Evolutionary conservation across 331 rosid species (phyloP).

Genomic region (Ulmus americana): DNA sequence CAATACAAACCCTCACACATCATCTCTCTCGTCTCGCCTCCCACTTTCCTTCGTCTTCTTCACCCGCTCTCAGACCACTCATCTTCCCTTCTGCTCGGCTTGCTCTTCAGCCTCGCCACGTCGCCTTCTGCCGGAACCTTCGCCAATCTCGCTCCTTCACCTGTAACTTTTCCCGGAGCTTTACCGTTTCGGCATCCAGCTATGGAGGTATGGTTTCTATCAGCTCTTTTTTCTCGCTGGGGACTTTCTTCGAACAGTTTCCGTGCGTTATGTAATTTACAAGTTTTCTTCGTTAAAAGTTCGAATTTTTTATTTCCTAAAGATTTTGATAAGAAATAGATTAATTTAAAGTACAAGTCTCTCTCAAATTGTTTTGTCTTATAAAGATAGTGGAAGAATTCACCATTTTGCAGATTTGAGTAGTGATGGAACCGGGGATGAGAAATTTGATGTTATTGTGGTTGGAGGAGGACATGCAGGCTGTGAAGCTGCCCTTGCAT

Average conservation of each 20-base stretch:
- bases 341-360: background rate
- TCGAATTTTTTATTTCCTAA: too few species aligned
- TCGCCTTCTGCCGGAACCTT: constrained; percentile 35
- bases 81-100: constrained; percentile 25
- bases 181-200: constrained; percentile 35
- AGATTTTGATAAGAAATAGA: too few species aligned
- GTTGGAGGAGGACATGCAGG: constrained; percentile 99
- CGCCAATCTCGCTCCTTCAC: constrained; percentile 30
- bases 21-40: constrained; percentile 36
- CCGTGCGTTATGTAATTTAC: background rate
- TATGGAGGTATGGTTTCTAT: constrained; percentile 36
- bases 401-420: constrained; percentile 32
- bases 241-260: constrained; percentile 9
- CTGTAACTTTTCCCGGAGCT: constrained; percentile 35
- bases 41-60: constrained; percentile 1
- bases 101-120: constrained; percentile 20
- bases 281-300: background rate
- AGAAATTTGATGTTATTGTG: constrained; percentile 82
- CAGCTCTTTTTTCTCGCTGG: background rate
- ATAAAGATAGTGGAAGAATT: background rate
- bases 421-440: constrained; percentile 37
- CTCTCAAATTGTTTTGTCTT: background rate
- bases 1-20: constrained; percentile 27
- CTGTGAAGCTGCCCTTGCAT: constrained; percentile 95
- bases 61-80: background rate